Base-by-base conservation (phyloP, 2,329 filamentous ascomycete genomes). In the Lecanicillium sp. region DNA sequence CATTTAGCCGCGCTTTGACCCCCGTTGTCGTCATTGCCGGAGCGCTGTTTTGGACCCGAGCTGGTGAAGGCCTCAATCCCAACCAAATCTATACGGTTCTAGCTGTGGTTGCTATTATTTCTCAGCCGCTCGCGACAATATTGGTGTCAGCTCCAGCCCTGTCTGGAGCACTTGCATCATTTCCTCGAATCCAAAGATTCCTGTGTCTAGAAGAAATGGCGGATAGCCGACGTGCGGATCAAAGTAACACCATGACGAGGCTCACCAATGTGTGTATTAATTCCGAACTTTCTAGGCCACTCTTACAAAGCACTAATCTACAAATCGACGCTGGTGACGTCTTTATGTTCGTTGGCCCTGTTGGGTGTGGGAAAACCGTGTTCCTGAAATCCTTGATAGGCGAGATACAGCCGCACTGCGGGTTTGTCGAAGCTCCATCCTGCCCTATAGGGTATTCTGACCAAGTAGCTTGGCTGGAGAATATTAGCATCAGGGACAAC, bases 321-420 rank as follows among this genome's bases (percentile, higher is more conserved):
- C 33, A 41, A 19, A 37, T 37, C 14, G 33, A 35, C 7, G 44
- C 46, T 8, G 52, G 55, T n/a, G 52, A 54, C 0, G 46, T 59
- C 4, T 51, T 53, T 17, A 54, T 59, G 42, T 27, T 61, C 5
- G 37, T 41, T 12, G 43, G 45, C 14, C 40, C 40, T 18, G 41
- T 45, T 8, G 48, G 46, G 4, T 41, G 42, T 4, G 48, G 48
- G 19, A 50, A 50, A 29, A 48, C 49, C 1, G 42, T 44, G 2
- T 42, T 51, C 2, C 41, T 48, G 6, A 46, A 44, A 12, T 40
- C 46, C 5, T 37, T 51, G 13, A 34, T 49, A 7, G 49, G 49
- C 10, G 48, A 51, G 35, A 40, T 43, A 2, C 35, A 37, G 19
- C 22, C 43, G 18, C 33, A 44, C 7, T 33, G 32, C 5, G 42